Base-by-base conservation (phyloP, 2,329 filamentous ascomycete genomes). In the Aspergillus sp. region DNA sequence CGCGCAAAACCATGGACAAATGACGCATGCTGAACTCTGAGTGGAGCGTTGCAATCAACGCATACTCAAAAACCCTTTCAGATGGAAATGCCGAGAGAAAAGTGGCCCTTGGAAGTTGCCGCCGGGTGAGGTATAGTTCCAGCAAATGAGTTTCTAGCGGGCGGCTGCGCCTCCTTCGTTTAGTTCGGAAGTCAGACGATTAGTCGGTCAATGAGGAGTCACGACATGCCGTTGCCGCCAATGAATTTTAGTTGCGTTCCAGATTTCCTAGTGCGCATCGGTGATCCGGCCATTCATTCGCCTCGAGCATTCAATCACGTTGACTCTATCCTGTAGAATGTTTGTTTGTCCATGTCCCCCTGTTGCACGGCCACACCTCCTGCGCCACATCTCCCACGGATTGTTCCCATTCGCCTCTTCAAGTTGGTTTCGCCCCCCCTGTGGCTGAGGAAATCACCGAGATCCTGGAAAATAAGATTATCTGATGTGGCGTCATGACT, bases 111-210 rank as follows among this genome's bases (percentile, higher is more conserved):
- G 27, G 47, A 32, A 30, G 25, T 51, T 52, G 58, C 48, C 58
- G 58, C 58, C 53, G 47, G 47, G 23, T 50, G 23, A 44, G 41
- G 25, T 50, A 36, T 30, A n/a, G n/a, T 30, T 30, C 25, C 47
- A 30, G 47, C 47, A 30, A 32, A 32, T 50, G 44, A 50, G 15
- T 50, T 17, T 32, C 25, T 50, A 32, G 39, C 30, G 48, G 53
- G 49, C 27, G 25, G 58, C 58, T 60, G 58, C 58, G 58, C 58
- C 58, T 53, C 58, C 13, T 53, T 56, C 44, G 38, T 54, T 49
- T 50, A 60, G 52, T 56, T 55, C 36, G 25, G 32, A 47, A 51
- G 53, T 27, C 21, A 49, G 23, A 49, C 44, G 44, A 30, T 27
- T 49, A 49, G 44, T 27, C 44, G 41, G 41, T 44, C 41, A 44